Percentiles rank a stretch among this genome's conserved stretches.
Conservation (phyloP, 2,329 filamentous ascomycete species). For the Aspergillus vadensis region DNA sequence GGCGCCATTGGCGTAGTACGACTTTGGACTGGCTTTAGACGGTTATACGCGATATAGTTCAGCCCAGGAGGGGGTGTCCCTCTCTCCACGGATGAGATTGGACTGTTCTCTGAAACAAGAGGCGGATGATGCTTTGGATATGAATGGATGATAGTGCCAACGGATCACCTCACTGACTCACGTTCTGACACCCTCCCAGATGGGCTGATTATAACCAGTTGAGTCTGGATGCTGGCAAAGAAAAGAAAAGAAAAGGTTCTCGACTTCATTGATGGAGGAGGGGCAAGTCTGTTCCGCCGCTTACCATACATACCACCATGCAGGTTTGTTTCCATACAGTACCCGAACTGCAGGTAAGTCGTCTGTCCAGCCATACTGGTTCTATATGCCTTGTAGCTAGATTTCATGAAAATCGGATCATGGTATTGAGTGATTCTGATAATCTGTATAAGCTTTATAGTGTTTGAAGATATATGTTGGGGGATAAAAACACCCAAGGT, state of each 20-base stretch:
- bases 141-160: background rate
- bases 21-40: too few species aligned
- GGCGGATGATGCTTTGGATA: background rate
- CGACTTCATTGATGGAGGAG: background rate
- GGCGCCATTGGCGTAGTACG: background rate
- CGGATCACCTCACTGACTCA: conserved; percentile 1
- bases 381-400: too few species aligned
- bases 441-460: too few species aligned
- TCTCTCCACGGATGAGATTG: conserved; percentile 3
- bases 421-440: too few species aligned
- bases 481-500: too few species aligned
- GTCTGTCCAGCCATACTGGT: too few species aligned
- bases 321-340: background rate
- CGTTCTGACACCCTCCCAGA: background rate
- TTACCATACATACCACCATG: background rate
- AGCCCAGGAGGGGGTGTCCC: conserved; percentile 1
- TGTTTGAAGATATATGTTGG: too few species aligned
- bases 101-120: background rate
- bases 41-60: conserved; percentile 1
- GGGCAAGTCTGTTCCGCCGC: background rate
- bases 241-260: background rate
- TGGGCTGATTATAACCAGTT: background rate
- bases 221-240: background rate
- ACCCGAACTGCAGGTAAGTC: background rate
- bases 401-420: background rate